Conservation (phyloP, 495 filamentous ascomycete species). For the Peziza echinospora region DNA sequence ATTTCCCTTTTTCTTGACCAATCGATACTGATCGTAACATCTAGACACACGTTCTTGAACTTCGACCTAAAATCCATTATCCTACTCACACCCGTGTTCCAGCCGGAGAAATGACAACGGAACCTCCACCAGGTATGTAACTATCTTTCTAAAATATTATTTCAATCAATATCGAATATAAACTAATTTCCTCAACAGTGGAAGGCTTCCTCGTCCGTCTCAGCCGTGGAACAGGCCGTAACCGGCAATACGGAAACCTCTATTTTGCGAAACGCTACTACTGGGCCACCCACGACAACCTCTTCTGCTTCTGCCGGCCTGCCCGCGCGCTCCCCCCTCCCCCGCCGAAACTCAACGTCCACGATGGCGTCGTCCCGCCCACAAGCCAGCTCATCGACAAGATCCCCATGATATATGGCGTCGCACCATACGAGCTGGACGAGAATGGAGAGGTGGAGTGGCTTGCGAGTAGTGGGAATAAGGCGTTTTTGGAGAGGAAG, state of each 20-base stretch:
- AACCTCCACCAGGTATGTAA: slow-evolving; percentile 31
- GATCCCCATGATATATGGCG: slow-evolving; percentile 38
- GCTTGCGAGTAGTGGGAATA: slow-evolving; percentile 28
- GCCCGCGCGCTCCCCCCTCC: slow-evolving; percentile 42
- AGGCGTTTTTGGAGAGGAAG: slow-evolving; percentile 23
- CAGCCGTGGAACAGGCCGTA: slow-evolving; percentile 40
- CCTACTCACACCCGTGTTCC: slow-evolving; percentile 28
- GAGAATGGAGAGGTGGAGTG: slow-evolving; percentile 33
- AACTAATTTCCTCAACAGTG: too few species aligned
- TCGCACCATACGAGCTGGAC: slow-evolving; percentile 39
- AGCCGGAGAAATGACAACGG: slow-evolving; percentile 25
- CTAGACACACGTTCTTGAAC: slow-evolving; percentile 48
- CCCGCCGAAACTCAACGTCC: slow-evolving; percentile 33
- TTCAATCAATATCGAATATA: too few species aligned
- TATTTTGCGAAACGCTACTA: slow-evolving; percentile 50
- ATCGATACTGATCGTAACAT: not conserved
- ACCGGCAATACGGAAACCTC: slow-evolving; percentile 36
- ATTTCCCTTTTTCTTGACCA: too few species aligned
- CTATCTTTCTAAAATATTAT: too few species aligned
- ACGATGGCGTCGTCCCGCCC: slow-evolving; percentile 29
- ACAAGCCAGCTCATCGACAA: slow-evolving; percentile 34
- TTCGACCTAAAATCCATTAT: slow-evolving; percentile 50
- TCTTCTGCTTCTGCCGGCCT: slow-evolving; percentile 43
- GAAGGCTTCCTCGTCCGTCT: slow-evolving; percentile 54
- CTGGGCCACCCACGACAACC: slow-evolving; percentile 48